Base-by-base conservation (phyloP, 2,329 filamentous ascomycete genomes). In the Penicillium sclerotigenum region DNA sequence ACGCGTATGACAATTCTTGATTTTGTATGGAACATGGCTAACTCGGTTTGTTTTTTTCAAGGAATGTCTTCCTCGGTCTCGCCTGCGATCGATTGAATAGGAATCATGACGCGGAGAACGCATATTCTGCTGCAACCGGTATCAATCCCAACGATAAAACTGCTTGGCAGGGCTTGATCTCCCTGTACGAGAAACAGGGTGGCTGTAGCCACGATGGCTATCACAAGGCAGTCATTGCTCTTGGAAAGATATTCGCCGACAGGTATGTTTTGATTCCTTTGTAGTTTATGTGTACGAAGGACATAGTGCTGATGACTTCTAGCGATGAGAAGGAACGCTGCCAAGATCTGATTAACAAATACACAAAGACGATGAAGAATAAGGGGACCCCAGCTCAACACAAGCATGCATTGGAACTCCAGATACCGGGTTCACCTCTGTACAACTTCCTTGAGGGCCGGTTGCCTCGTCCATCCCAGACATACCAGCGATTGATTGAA, bases 81-180 rank as follows among this genome's bases (percentile, higher is more conserved):
- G 89, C 90, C 2, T 79, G 88, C 43, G 91, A 96, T 72, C 94
- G 91, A 71, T 83, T 88, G 59, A 84, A 85, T 58, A 83, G 86
- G 58, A 75, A 82, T 8, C 85, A 88, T 7, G 87, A 90, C 38
- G 87, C 94, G 0, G 91, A 94, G 65, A 83, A 81, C 33, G 84
- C 87, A 1, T 97, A 97, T 73, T 79, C 82, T 38, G 80, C 83
- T 31, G 94, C 93, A 1, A 84, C 88, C 6, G 79, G 80, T 20
- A 78, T 90, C 59, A 92, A 90, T 61, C 84, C 87, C 0, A 79
- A 84, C 18, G 91, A 97, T 64, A 79, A 85, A n/a, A 89, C 93
- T 66, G 89, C 89, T 62, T 97, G 90, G 91, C 89, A 96, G 71
- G 94, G 94, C 1, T 79, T 99, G 43, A 83, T 94, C 72, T 89